These are phyloP conservation scores for Protomyces inouyei DNA, from an alignment of 1,139 yeast species.

Conservation along the genomic window DNA sequence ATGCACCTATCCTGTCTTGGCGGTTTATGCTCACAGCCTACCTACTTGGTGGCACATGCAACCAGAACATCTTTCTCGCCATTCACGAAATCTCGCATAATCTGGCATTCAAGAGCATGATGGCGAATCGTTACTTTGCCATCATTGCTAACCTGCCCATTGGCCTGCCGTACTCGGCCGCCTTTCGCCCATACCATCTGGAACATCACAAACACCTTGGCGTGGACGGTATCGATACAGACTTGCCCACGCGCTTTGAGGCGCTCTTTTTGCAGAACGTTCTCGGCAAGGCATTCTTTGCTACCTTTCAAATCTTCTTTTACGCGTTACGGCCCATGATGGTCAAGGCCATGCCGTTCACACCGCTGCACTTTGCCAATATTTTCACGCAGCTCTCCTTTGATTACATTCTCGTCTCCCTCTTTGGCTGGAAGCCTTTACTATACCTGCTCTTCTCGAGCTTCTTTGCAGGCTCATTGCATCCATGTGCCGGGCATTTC, in stretches of 20 bases:
- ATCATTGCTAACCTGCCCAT: slow-evolving; percentile 77
- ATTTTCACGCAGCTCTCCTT: slow-evolving; percentile 54
- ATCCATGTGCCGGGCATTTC: slow-evolving; percentile 93
- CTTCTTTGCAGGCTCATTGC: slow-evolving; percentile 84
- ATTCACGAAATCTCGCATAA: slow-evolving; percentile 87
- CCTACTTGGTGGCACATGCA: slow-evolving; percentile 76
- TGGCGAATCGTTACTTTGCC: slow-evolving; percentile 71
- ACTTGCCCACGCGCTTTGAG: slow-evolving; percentile 74
- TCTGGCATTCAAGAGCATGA: slow-evolving; percentile 72
- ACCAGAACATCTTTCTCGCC: slow-evolving; percentile 77
- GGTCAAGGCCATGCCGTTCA: slow-evolving; percentile 67
- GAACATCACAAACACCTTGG: slow-evolving; percentile 88
- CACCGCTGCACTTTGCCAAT: slow-evolving; percentile 53
- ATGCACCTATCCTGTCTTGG: slow-evolving; percentile 52
- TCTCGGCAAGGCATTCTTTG: slow-evolving; percentile 79
- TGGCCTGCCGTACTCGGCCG: slow-evolving; percentile 85
- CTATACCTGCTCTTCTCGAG: slow-evolving; percentile 69
- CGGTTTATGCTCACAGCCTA: slow-evolving; percentile 63
- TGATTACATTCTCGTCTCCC: slow-evolving; percentile 53
- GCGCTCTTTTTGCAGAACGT: slow-evolving; percentile 68
- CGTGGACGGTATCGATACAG: slow-evolving; percentile 80
- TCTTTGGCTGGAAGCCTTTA: slow-evolving; percentile 62
- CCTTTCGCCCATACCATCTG: slow-evolving; percentile 80
- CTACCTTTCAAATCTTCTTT: slow-evolving; percentile 75
- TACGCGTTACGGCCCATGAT: slow-evolving; percentile 89